These are phyloP conservation scores for Hondaea fermentalgiana DNA, from an alignment of 108 stramenopile species.

Conservation along the genomic window DNA sequence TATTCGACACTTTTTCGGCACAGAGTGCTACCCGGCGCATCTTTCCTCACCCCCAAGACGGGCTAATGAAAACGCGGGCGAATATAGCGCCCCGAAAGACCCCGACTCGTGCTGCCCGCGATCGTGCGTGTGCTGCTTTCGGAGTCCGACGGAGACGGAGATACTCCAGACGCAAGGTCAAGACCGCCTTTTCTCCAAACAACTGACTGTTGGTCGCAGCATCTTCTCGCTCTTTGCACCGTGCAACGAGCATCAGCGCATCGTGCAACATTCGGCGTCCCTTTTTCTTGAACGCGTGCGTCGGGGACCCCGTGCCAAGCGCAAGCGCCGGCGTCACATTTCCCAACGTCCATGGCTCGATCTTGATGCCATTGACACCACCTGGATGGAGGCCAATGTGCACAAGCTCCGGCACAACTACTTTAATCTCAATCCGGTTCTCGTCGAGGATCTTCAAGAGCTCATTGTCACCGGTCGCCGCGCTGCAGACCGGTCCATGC, in stretches of 20 bases:
- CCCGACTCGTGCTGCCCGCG: background rate
- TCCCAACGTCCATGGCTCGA: constrained; percentile 24
- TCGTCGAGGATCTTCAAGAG: constrained; percentile 41
- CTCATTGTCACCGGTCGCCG: constrained; percentile 40
- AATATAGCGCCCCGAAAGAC: background rate
- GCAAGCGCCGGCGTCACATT: background rate
- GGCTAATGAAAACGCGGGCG: background rate
- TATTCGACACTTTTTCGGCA: background rate
- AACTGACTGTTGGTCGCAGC: background rate
- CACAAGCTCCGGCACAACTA: constrained; percentile 33
- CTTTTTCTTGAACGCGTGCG: background rate
- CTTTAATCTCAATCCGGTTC: constrained; percentile 40
- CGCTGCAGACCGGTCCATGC: constrained; percentile 14
- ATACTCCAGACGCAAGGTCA: background rate
- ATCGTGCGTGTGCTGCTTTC: background rate
- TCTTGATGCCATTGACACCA: constrained; percentile 49
- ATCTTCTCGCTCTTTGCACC: constrained; percentile 13
- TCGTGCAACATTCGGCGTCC: background rate
- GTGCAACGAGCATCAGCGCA: background rate
- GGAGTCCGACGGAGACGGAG: background rate
- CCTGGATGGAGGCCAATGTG: constrained; percentile 45
- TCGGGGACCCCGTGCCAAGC: background rate
- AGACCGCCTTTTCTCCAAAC: constrained; percentile 2
- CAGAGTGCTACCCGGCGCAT: background rate
- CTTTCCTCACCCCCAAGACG: background rate